Evolutionary conservation across 176 grass and related monocot genomes (phyloP), one percentile per base, ranked within the genome.

Genomic region (Oryza punctata): DNA sequence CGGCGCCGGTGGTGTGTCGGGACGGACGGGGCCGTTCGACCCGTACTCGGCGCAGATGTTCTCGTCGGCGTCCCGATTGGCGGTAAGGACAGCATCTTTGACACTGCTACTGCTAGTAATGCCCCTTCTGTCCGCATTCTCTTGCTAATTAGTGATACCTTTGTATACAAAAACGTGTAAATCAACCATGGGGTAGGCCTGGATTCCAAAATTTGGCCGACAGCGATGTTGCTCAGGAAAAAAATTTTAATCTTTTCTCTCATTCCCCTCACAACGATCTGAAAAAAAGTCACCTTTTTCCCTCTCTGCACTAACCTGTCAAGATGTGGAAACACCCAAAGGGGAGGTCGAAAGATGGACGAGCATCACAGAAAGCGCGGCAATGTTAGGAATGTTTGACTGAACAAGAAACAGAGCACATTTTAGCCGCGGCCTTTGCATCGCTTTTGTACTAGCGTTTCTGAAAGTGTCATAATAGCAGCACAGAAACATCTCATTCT

Each of bases 121-220:
- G 73, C 78, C 61, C 71, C 1, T 43, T 15, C 4, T 52, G 24
- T 67, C 75, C 70, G 24, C 54, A 45, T 37, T 63, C 65, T 54
- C 25, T 10, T 46, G 6, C 19, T 9, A 43, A 9, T 70, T 65
- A 79, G 46, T 67, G 45, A 78, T 82, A 77, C 65, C 65, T 18
- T 54, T 87, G 74, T 83, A 79, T 63, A 87, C 61, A 63, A 28
- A 82, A 86, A 47, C 33, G 12, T 54, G 75, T 65, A 79, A 75
- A 75, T 87, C 84, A 75, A 70, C 50, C 24, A 75, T 80, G 80
- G 75, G 84, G 89, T 78, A 84, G 84, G 69, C 64, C 10, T 54
- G 52, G 87, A 92, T 89, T 86, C 86, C 4, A 67, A 67, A 92
- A 81, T 80, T 90, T 76, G 74, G 71, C 85, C 1, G 75, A 88